These are phyloP conservation scores for Suaeda aralocaspica DNA, from an alignment of 148 eudicot genomes.

Conservation along the genomic window DNA sequence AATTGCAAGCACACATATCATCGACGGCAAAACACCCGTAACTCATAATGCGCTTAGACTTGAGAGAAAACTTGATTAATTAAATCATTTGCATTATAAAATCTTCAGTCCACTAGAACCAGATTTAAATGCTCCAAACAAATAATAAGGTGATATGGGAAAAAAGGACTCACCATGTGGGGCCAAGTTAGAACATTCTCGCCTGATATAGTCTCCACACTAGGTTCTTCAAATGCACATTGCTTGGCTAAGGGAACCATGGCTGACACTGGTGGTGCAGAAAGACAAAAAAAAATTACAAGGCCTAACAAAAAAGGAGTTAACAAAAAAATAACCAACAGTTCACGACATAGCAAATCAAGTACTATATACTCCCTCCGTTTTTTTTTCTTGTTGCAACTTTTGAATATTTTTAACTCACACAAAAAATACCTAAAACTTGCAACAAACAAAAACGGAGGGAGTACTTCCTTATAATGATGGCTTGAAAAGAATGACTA, in stretches of 20 bases:
- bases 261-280: slow-evolving; percentile 72
- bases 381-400: no score
- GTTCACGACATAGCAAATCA: background rate
- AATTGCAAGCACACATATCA: background rate
- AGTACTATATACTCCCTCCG: no score
- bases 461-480: background rate
- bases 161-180: slow-evolving; percentile 70
- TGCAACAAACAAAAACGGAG: no score
- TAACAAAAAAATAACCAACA: background rate
- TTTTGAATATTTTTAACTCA: no score
- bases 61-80: no score
- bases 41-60: background rate
- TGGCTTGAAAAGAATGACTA: background rate
- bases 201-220: slow-evolving; percentile 77
- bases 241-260: slow-evolving; percentile 95
- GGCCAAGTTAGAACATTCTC: slow-evolving; percentile 98
- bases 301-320: background rate
- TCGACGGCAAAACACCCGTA: background rate
- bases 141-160: background rate
- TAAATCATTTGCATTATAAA: background rate
- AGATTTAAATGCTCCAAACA: slow-evolving; percentile 5
- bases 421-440: no score
- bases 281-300: background rate
- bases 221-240: slow-evolving; percentile 98
- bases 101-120: background rate